Percentiles rank a stretch among this genome's conserved stretches.
phyloP scores from a whole-genome alignment of 2,329 filamentous ascomycete species.

The Aureobasidium sp. region DNA sequence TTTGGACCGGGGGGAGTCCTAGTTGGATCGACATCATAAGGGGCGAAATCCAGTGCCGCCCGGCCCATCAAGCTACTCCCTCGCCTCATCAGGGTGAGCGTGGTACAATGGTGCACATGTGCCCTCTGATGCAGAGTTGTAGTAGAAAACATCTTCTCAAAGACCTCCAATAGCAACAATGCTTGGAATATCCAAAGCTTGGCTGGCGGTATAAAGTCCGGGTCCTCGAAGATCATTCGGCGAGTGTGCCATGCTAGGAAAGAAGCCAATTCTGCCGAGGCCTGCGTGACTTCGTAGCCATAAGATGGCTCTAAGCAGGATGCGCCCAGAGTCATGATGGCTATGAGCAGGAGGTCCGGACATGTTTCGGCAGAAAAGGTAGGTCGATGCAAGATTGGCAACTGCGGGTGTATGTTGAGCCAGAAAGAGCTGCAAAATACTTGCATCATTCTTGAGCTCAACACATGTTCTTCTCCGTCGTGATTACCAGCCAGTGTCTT shows the following conservation, averaged over 20 bases:
- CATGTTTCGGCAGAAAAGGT: slow-evolving; percentile 86
- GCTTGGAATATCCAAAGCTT: slow-evolving; percentile 96
- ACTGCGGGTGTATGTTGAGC: slow-evolving; percentile 87
- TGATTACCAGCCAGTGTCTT: slow-evolving; percentile 62
- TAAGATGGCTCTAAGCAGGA: slow-evolving; percentile 81
- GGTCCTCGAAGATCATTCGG: slow-evolving; percentile 92
- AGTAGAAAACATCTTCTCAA: slow-evolving; percentile 97
- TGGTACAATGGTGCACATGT: slow-evolving; percentile 94
- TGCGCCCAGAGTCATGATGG: slow-evolving; percentile 88
- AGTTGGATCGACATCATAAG: slow-evolving; percentile 56
- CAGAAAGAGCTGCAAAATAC: slow-evolving; percentile 90
- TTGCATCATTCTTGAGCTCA: slow-evolving; percentile 93
- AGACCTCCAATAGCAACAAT: slow-evolving; percentile 78
- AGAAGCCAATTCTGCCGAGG: slow-evolving; percentile 76
- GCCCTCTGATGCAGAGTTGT: slow-evolving; percentile 86
- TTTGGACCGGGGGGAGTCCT: slow-evolving; percentile 41
- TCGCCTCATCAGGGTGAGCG: slow-evolving; percentile 87
- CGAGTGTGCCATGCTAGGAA: slow-evolving; percentile 90
- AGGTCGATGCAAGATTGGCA: slow-evolving; percentile 90
- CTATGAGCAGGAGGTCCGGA: slow-evolving; percentile 73
- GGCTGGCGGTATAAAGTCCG: slow-evolving; percentile 81
- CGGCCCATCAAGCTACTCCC: slow-evolving; percentile 86
- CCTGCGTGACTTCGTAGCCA: slow-evolving; percentile 63
- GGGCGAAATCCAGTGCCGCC: slow-evolving; percentile 76
- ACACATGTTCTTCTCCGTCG: slow-evolving; percentile 51